These are phyloP conservation scores for Linnemannia exigua DNA, from an alignment of 192 early-diverging fungal genomes.

Conservation along the genomic window DNA sequence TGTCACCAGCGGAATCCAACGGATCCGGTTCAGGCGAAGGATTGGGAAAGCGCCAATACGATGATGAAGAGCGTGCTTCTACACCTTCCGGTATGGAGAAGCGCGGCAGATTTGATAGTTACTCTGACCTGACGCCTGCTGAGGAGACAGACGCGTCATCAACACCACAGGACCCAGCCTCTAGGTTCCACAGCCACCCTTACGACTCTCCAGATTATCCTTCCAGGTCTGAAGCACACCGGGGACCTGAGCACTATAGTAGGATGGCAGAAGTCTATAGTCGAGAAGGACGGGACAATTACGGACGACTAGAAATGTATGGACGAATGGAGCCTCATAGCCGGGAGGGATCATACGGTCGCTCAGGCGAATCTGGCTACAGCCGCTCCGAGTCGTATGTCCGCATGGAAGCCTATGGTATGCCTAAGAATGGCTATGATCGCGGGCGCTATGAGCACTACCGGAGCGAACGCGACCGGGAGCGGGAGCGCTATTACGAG, in stretches of 20 bases:
- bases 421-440: constrained; percentile 38
- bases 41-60: constrained; percentile 49
- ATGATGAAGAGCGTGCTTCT: constrained; percentile 51
- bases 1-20: constrained; percentile 52
- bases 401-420: constrained; percentile 38
- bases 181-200: constrained; percentile 26
- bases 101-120: constrained; percentile 37
- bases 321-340: constrained; percentile 34
- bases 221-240: constrained; percentile 35
- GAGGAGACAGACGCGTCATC: constrained; percentile 24
- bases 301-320: constrained; percentile 38
- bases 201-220: constrained; percentile 43
- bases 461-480: constrained; percentile 39
- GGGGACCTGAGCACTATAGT: constrained; percentile 21
- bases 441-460: constrained; percentile 55
- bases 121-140: neutral
- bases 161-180: constrained; percentile 15
- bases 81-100: constrained; percentile 56
- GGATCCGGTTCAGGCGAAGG: constrained; percentile 51
- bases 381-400: constrained; percentile 35
- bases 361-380: constrained; percentile 31
- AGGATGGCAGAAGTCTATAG: constrained; percentile 18
- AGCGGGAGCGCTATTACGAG: constrained; percentile 47
- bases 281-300: constrained; percentile 30
- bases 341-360: constrained; percentile 42